Base-by-base conservation (phyloP, 441 rosid genomes). In the Aleurites moluccanus region DNA sequence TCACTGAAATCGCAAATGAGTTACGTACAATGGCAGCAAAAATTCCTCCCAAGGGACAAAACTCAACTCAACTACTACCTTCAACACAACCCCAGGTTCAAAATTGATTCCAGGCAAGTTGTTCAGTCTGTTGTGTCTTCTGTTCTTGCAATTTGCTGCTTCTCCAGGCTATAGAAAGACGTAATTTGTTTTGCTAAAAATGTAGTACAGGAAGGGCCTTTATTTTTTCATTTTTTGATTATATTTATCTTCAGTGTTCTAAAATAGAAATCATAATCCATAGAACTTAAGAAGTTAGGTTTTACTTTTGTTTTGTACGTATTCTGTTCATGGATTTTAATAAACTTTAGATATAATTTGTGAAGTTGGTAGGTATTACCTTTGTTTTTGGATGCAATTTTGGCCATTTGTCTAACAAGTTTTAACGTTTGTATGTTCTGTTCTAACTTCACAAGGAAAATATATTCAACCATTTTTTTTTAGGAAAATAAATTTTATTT, bases 21-120 rank as follows among this genome's bases (percentile, higher is more conserved):
- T 77, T 90, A 25, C 82, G 90, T 4, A 80, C 87, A 63, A 81
- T 88, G 87, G 79, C 86, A 21, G 59, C 84, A 1, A 88, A 80
- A 76, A 78, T 57, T 73, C 84, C 87, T 69, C 53, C 83, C 11
- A 87, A 81, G 70, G 84, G 85, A 23, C 88, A 82, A 28, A 82
- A 45, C 50, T 45, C 77, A 33, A 6, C 72, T 25, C 84, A 84
- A 70, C 67, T 56, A 49, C 40, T 21, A 20, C 38, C 74, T 52
- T 68, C 59, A n/a, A 8, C 62, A 59, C 74, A 70, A 66, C 55
- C 70, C 52, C 72, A 73, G 52, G 70, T 60, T 59, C 72, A 68
- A n/a, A 74, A 78, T 52, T 76, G 75, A 65, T 55, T 40, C 30
- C 30, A 10, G 42, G 30, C 76, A 25, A 72, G 74, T 47, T 69